Base-by-base conservation (phyloP, 441 rosid species). In the Aleurites moluccanus region DNA sequence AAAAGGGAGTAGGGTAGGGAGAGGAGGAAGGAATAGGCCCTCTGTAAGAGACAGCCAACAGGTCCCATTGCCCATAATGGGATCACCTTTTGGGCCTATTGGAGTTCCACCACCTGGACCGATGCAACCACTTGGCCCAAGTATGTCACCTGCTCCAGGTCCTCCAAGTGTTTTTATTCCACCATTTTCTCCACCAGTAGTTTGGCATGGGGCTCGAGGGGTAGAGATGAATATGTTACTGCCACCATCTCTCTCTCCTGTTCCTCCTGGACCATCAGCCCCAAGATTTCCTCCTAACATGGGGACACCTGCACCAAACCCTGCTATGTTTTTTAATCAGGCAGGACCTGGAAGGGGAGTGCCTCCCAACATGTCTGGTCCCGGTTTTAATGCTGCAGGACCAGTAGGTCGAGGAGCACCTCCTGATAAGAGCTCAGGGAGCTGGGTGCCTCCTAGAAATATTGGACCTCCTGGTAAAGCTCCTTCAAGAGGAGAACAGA, bases 401-500 rank as follows among this genome's bases (percentile, higher is more conserved):
- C 88, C 89, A 72, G 83, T 84, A 75, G 91, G 90, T 75, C 90
- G 95, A 65, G 98, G 94, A 75, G 75, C 86, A 75, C 86, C 84
- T 25, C 81, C 91, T 70, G 99, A 96, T 78, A 96, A 88, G 76
- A 75, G 79, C 67, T 83, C 94, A 38, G 94, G 89, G 77, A 90
- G 90, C 68, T 96, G 99, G 99, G 86, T 81, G 80, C 97, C 98
- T 84, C 87, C 94, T 71, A 89, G 98, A 83, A 79, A 84, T 53
- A 81, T 90, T 81, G 97, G 91, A 73, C 86, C 89, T 81, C 83
- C 91, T 66, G 92, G 93, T 73, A 93, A 90, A 86, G 98, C 98
- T 70, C 99, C 99, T 82, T 96, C 99, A 52, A 88, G 97, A 78
- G 98, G 99, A 79, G 99, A 93, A 86, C 97, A 93, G 84, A 96